Conservation (phyloP, 2,329 filamentous ascomycete genomes). For the Rhynchosporium graminicola region DNA sequence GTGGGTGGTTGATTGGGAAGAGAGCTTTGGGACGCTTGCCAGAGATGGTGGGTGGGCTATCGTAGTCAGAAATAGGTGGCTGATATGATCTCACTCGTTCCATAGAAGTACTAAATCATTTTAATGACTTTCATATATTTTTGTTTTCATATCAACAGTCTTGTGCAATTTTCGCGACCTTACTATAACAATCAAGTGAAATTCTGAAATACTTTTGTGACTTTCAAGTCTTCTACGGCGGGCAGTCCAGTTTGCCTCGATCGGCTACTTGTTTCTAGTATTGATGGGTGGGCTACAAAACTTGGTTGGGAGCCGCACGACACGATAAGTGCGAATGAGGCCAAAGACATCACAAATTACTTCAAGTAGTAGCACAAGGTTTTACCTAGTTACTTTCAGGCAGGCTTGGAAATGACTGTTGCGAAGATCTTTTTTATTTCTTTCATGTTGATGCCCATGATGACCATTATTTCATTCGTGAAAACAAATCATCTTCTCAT, state of each 20-base stretch:
- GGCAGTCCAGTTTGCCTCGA: no score
- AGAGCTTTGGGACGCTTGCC: background rate
- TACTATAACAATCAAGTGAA: no score
- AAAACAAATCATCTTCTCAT: slow-evolving; percentile 29
- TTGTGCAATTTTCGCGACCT: no score
- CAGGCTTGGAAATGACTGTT: background rate
- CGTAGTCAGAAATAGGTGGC: background rate
- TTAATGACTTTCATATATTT: no score
- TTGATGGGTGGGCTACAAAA: background rate
- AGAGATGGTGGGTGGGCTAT: background rate
- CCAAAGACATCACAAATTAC: background rate
- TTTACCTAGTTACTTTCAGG: slow-evolving; percentile 11
- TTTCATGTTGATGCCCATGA: slow-evolving; percentile 37
- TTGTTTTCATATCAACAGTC: no score
- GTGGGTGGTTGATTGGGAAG: slow-evolving; percentile 3
- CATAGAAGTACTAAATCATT: no score
- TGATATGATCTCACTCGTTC: no score
- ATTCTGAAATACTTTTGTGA: no score
- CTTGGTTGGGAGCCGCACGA: slow-evolving; percentile 10
- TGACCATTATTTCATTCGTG: slow-evolving; percentile 37
- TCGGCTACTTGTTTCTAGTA: no score
- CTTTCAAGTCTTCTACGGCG: no score
- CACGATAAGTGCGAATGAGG: slow-evolving; percentile 11
- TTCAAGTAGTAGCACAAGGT: background rate
- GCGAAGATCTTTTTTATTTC: slow-evolving; percentile 29